Conservation (phyloP, 371 early-diverging fungal species). For the Rhizomucor miehei region DNA sequence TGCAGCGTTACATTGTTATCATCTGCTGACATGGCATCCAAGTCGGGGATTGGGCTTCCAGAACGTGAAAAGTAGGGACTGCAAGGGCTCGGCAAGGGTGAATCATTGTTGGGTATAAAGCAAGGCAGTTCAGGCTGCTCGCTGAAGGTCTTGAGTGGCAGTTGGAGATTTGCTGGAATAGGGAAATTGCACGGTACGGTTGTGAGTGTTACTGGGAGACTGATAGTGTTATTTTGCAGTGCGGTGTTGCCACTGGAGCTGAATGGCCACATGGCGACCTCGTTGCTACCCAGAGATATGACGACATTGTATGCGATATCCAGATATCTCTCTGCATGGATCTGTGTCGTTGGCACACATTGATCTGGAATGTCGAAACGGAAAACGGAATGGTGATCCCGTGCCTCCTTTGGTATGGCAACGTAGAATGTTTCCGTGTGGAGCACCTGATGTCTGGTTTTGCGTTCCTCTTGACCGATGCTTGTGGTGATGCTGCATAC, state of each 20-base stretch:
- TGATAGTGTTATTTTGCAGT: slow-evolving; percentile 10
- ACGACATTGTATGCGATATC: slow-evolving; percentile 30
- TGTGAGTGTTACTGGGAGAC: slow-evolving; percentile 15
- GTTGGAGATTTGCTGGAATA: slow-evolving; percentile 12
- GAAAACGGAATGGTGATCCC: slow-evolving; percentile 32
- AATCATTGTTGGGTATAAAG: slow-evolving; percentile 35
- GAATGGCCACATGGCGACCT: slow-evolving; percentile 15
- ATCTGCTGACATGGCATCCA: slow-evolving; percentile 6
- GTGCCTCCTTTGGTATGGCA: slow-evolving; percentile 28
- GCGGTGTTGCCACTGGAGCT: slow-evolving; percentile 1
- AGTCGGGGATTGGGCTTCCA: slow-evolving; percentile 30
- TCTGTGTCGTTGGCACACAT: slow-evolving; percentile 27
- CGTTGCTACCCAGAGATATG: slow-evolving; percentile 10
- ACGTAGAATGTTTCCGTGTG: slow-evolving; percentile 28
- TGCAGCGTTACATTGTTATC: slow-evolving; percentile 9
- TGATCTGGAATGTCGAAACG: slow-evolving; percentile 29
- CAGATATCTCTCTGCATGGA: slow-evolving; percentile 19
- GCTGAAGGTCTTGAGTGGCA: slow-evolving; percentile 8
- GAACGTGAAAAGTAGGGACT: slow-evolving; percentile 18
- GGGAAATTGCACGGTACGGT: slow-evolving; percentile 15
- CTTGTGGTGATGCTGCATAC: slow-evolving; percentile 15
- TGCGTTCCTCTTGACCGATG: neutral
- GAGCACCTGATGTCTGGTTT: slow-evolving; percentile 23
- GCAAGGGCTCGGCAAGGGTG: slow-evolving; percentile 33
- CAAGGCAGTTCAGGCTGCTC: slow-evolving; percentile 20